Base-by-base conservation (phyloP, 345 rosid genomes). In the Turritis glabra region DNA sequence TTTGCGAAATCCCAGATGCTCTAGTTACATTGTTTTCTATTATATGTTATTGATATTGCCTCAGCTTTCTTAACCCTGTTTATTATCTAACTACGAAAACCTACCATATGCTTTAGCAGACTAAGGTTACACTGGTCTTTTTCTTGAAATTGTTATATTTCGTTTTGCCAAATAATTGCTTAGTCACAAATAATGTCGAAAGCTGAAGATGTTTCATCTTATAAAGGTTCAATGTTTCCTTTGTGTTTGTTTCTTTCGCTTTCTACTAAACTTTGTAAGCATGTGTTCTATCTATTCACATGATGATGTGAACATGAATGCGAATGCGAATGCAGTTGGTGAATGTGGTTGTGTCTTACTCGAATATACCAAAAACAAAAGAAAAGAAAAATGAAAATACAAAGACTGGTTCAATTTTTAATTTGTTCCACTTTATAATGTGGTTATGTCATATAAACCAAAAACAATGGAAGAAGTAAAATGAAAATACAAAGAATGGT, bases 141-240 rank as follows among this genome's bases (percentile, higher is more conserved):
- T 61, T 33, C n/a, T 68, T 55, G 67, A 67, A 47, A 46, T 26
- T 67, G 74, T 71, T 68, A n/a, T 14, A 67, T 52, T n/a, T 46
- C 72, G 60, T 79, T 43, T 64, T 60, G 79, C 72, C 27, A 58
- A 86, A 86, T 83, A 86, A 84, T 77, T 78, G 77, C 80, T 56
- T 73, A 74, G 78, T 77, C 76, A 80, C 77, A 60, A 63, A 71
- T 72, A 77, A 71, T 77, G 72, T 56, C 61, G 10, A 64, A 64
- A 70, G 71, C 52, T 70, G 29, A 62, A 64, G 10, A 70, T 77
- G 43, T 26, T 69, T 76, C 51, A 54, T 62, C 65, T 7, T 53
- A 69, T 62, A 63, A 68, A 51, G 22, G 41, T 30, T 48, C 69
- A 46, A n/a, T 74, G 40, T 38, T 19, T 51, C 25, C 1, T 50